phyloP scores from a whole-genome alignment of 2,329 filamentous ascomycete genomes.

The Sporothrix protearum region DNA sequence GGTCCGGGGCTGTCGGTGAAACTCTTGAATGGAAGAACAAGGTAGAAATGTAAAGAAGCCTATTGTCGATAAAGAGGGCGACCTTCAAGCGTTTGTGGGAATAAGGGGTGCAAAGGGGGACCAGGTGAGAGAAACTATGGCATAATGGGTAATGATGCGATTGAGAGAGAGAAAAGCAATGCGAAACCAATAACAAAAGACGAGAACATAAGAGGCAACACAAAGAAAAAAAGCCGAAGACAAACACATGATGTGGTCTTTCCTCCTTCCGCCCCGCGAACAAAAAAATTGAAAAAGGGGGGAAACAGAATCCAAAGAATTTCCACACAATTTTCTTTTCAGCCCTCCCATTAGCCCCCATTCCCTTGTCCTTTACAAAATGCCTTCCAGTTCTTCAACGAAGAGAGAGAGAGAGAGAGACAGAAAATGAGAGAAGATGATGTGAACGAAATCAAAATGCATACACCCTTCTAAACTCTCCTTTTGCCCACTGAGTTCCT shows the following conservation, averaged over 20 bases:
- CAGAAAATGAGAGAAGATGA: neutral
- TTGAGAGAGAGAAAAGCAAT: neutral
- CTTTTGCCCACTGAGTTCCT: neutral
- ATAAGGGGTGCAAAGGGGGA: neutral
- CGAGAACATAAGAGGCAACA: neutral
- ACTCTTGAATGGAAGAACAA: neutral
- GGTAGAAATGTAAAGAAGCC: neutral
- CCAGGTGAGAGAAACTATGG: neutral
- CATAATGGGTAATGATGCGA: neutral
- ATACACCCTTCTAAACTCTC: neutral
- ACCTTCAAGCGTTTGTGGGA: neutral
- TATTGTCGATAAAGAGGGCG: too few species aligned
- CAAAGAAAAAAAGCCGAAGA: neutral
- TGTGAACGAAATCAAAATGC: neutral
- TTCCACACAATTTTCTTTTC: constrained; percentile 2
- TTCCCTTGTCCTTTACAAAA: constrained; percentile 1
- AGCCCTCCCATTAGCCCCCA: neutral
- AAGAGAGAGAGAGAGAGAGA: neutral
- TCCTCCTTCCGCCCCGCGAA: neutral
- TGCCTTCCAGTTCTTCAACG: neutral
- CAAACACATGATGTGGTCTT: neutral
- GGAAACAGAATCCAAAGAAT: neutral
- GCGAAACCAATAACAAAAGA: neutral
- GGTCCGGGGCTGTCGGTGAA: neutral
- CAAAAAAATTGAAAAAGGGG: neutral